Evolutionary conservation across 2,329 filamentous ascomycete species (phyloP), one percentile per base, ranked within the genome.

Genomic region (Ilyonectria robusta): DNA sequence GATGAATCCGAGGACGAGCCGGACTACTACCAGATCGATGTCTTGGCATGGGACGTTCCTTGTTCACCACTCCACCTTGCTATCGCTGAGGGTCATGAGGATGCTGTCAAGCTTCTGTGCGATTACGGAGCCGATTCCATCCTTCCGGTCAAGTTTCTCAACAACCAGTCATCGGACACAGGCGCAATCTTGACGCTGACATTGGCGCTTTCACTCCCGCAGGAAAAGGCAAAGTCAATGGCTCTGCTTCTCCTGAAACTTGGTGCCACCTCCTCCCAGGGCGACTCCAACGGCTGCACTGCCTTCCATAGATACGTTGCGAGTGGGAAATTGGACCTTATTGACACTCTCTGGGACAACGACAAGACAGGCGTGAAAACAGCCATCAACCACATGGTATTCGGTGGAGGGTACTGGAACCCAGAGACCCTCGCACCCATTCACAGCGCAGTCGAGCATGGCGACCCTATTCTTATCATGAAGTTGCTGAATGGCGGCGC

Each of bases 21-120:
- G 1, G 93, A 97, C 78, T 87, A 95, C 59, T 95, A 93, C 78
- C 90, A 96, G 71, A 86, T 95, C 66, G 91, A 97, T 70, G 87
- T 92, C 1, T 77, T 93, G n/a, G 89, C 93, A 1, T 97, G 94
- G 94, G 94, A 97, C 73, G 87, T 86, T 6, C 89, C 91, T 5
- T 88, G 90, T 64, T 92, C 92, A 13, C 89, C 94, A 1, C 84
- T 97, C 6, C 94, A 97, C 78, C 85, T 94, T 31, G 94, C 94
- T 8, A 94, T 97, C 67, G 78, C 93, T 1, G 88, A 89, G 66
- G 93, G 93, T 0, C 91, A 95, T 70, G 83, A 87, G 29, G 86
- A 92, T 4, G 87, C 90, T 11, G 92, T 95, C 15, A 88, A 91
- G 64, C 79, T 89, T 26, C 86, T 97, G 7, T 92, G 93, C 59